These are phyloP conservation scores for Botrytis elliptica DNA, from an alignment of 2,329 filamentous ascomycete genomes.

Conservation along the genomic window DNA sequence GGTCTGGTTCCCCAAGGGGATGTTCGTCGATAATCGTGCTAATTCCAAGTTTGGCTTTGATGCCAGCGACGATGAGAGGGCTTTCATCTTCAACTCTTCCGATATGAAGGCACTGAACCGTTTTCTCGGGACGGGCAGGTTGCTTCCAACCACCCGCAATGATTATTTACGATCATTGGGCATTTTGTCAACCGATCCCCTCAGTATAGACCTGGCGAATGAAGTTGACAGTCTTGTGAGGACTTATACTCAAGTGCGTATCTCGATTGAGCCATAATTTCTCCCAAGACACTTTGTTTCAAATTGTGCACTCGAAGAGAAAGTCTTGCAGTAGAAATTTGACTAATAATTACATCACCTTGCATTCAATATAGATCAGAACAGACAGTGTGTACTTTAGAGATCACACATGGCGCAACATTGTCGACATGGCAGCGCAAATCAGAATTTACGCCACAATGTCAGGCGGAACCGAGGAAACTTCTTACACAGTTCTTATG, in stretches of 20 bases:
- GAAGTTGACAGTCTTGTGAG: neutral
- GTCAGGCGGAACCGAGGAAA: constrained; percentile 6
- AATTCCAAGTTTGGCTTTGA: neutral
- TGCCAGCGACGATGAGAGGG: neutral
- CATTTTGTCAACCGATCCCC: neutral
- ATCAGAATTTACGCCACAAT: constrained; percentile 11
- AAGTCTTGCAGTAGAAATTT: neutral
- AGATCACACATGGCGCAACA: neutral
- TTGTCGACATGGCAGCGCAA: constrained; percentile 3
- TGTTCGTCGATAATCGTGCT: constrained; percentile 3
- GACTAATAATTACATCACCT: neutral
- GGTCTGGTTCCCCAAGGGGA: constrained; percentile 11
- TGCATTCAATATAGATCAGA: neutral
- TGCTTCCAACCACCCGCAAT: neutral
- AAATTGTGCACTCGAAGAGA: neutral
- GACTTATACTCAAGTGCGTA: neutral
- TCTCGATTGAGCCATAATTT: neutral
- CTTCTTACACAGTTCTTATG: constrained; percentile 5
- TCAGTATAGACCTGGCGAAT: neutral
- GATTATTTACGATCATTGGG: constrained; percentile 7
- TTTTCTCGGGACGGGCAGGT: neutral
- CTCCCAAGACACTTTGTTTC: neutral
- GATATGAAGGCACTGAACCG: constrained; percentile 3
- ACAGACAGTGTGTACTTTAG: constrained; percentile 8
- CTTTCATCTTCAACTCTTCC: constrained; percentile 5